Base-by-base conservation (phyloP, 2,329 filamentous ascomycete species). In the Aureobasidium leucospermi region DNA sequence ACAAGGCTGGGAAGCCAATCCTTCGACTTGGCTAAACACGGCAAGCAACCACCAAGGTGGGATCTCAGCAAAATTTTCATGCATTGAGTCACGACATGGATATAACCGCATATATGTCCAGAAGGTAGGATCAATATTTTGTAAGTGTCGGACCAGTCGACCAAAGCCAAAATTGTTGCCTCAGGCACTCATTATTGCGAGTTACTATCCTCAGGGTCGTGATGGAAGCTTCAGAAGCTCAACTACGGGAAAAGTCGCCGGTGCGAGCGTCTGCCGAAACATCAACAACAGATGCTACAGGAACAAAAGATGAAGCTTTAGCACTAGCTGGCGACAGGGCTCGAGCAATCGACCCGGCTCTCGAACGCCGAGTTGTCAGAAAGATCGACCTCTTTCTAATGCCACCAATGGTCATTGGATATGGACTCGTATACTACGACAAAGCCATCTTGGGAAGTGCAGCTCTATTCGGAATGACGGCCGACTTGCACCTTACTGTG, bases 381-480 rank as follows among this genome's bases (percentile, higher is more conserved):
- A 89, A 88, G 73, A 87, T 88, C 55, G 86, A 89, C 65, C 72
- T 76, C 63, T 85, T 85, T 63, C 71, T 89, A 47, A 86, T 89
- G 36, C 86, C 86, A 0, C 79, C 82, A 11, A 89, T 89, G 85
- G 67, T 74, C 39, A 66, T 85, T 65, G 81, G 81, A 3, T 84
- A 88, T 71, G 85, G 85, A 2, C 74, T 88, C 36, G 85, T 88
- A 0, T 88, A 87, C 71, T 58, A 87, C 68, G 85, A 88, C 69
- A 88, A 88, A 70, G 87, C 88, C 7, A 90, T 91, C 62, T 77
- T 91, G 2, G 88, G 88, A 16, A 84, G 83, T 28, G 87, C 88
- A 0, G 84, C 81, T 1, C 80, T 91, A 11, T 90, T 91, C 68
- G 88, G 88, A 63, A 89, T 91, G 87, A 89, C 86, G 0, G 74